phyloP scores from a whole-genome alignment of 177 flowering plant species.

The Vitis hybrid region DNA sequence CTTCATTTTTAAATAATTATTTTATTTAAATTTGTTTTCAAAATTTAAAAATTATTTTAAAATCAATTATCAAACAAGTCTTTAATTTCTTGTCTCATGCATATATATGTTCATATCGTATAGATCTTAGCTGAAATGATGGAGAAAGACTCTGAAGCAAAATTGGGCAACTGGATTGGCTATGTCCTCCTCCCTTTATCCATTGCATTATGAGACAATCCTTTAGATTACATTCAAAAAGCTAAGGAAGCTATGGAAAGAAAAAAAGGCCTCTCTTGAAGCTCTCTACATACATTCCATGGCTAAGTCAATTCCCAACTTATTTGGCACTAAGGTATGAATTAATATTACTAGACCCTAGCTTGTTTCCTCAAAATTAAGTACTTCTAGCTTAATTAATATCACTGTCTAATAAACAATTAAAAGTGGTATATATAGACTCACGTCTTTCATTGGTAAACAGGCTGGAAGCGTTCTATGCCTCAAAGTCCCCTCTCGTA shows the following conservation, averaged over 20 bases:
- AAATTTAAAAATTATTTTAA: too few species aligned
- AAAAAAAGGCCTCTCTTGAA: slow-evolving; percentile 59
- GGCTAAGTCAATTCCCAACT: slow-evolving; percentile 25
- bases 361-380: too few species aligned
- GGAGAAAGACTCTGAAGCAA: slow-evolving; percentile 40
- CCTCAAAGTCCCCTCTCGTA: slow-evolving; percentile 24
- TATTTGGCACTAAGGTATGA: slow-evolving; percentile 56
- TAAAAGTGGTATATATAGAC: too few species aligned
- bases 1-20: too few species aligned
- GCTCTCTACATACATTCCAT: slow-evolving; percentile 34
- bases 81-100: too few species aligned
- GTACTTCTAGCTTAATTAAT: too few species aligned
- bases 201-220: slow-evolving; percentile 41
- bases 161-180: slow-evolving; percentile 69
- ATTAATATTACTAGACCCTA: not conserved
- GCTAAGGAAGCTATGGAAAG: slow-evolving; percentile 58
- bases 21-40: too few species aligned
- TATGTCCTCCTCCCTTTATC: slow-evolving; percentile 55
- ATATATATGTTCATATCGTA: not conserved
- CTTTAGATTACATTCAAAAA: slow-evolving; percentile 51
- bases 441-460: too few species aligned
- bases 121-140: slow-evolving; percentile 68
- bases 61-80: too few species aligned
- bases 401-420: too few species aligned
- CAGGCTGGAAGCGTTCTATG: slow-evolving; percentile 21